Evolutionary conservation across 2,329 filamentous ascomycete genomes (phyloP).

Genomic region (Colletotrichum tanaceti): DNA sequence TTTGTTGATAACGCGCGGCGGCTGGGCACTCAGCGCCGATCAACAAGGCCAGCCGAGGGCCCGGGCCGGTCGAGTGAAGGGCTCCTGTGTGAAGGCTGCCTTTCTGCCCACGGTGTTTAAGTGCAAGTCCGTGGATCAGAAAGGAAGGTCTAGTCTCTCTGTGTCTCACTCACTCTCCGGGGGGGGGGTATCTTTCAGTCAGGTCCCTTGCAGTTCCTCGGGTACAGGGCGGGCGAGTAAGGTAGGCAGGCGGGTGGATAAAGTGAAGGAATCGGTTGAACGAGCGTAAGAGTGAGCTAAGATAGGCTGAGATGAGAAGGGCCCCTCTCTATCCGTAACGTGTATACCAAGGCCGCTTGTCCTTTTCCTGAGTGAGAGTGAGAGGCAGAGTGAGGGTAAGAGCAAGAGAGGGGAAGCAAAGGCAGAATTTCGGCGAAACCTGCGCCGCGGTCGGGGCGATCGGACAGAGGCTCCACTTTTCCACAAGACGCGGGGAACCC

Average conservation of each 20-base stretch:
- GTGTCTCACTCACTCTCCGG: neutral
- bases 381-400: too few relatives aligned
- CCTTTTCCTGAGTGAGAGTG: neutral
- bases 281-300: slow-evolving; percentile 27
- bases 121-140: slow-evolving; percentile 5
- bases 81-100: neutral
- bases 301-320: slow-evolving; percentile 22
- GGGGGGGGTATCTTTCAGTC: too few relatives aligned
- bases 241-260: slow-evolving; percentile 34
- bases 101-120: slow-evolving; percentile 1
- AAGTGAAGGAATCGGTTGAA: slow-evolving; percentile 18
- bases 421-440: slow-evolving; percentile 39
- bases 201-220: slow-evolving; percentile 26
- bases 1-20: slow-evolving; percentile 8
- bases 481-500: slow-evolving; percentile 31
- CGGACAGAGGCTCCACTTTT: slow-evolving; percentile 10
- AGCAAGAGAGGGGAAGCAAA: neutral
- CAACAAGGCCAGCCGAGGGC: slow-evolving; percentile 21
- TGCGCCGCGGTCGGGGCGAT: slow-evolving; percentile 23
- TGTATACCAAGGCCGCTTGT: slow-evolving; percentile 17
- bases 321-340: neutral
- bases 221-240: slow-evolving; percentile 17
- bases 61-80: slow-evolving; percentile 32
- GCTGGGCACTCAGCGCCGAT: slow-evolving; percentile 25
- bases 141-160: slow-evolving; percentile 12